Percentiles rank a stretch among this genome's conserved stretches.
Evolutionary conservation across 768 basidiomycete genomes (phyloP).

Genomic region (Lactarius vividus): DNA sequence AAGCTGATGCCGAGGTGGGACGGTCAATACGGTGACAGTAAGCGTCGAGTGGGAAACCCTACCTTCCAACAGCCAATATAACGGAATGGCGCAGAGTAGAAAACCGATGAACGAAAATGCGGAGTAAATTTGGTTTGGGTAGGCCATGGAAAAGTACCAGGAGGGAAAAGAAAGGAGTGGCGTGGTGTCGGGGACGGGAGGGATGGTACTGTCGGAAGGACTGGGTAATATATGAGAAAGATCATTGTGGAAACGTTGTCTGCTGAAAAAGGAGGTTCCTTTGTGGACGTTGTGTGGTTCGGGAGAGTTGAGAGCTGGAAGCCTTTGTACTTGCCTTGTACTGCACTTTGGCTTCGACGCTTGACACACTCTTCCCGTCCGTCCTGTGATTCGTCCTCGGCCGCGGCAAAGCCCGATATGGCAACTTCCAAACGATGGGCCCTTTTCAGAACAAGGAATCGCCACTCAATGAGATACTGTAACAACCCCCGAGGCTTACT

Average conservation of each 20-base stretch:
- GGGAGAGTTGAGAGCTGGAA: neutral
- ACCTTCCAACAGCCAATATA: constrained; percentile 56
- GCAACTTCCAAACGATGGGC: too few species aligned
- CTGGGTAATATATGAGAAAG: constrained; percentile 8
- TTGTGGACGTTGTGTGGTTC: constrained; percentile 10
- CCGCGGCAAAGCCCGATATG: neutral
- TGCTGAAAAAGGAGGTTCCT: neutral
- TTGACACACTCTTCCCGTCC: neutral
- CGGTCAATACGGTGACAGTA: neutral
- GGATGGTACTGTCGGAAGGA: neutral
- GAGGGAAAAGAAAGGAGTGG: neutral
- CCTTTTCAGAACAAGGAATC: too few species aligned
- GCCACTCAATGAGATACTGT: too few species aligned
- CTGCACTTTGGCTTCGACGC: neutral
- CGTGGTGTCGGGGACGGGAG: neutral
- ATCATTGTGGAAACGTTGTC: constrained; percentile 8
- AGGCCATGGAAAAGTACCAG: constrained; percentile 1
- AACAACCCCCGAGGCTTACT: too few species aligned
- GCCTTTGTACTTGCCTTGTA: neutral
- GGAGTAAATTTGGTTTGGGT: constrained; percentile 31
- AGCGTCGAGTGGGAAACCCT: neutral
- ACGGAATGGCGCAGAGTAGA: constrained; percentile 48
- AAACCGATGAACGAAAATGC: constrained; percentile 46
- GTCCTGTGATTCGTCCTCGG: neutral
- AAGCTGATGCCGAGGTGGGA: constrained; percentile 37